A percentile compares a stretch with the other conserved stretches of the same genome.
These are phyloP conservation scores for Inonotus obliquus DNA, from an alignment of 1,284 basidiomycete genomes.

Conservation along the genomic window DNA sequence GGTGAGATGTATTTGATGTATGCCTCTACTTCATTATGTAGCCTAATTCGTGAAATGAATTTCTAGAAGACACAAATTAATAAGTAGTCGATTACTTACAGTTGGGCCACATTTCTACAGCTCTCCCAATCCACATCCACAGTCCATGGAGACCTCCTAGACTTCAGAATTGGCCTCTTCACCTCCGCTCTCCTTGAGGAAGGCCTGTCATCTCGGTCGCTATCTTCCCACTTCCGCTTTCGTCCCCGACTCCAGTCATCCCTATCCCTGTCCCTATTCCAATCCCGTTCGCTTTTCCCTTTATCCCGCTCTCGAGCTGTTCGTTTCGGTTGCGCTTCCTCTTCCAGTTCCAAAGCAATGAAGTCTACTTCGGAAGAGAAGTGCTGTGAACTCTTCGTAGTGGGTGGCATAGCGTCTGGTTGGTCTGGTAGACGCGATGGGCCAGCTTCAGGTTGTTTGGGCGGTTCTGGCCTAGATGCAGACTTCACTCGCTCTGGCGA, in stretches of 20 bases:
- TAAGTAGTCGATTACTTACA: constrained; percentile 56
- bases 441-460: constrained; percentile 12
- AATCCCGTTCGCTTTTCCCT: constrained; percentile 5
- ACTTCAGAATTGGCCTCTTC: constrained; percentile 40
- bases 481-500: constrained; percentile 5
- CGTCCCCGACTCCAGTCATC: constrained; percentile 21
- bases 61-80: constrained; percentile 5
- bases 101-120: constrained; percentile 74
- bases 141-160: constrained; percentile 77
- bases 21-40: constrained; percentile 81
- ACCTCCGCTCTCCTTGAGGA: constrained; percentile 53
- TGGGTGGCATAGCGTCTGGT: background rate
- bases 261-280: constrained; percentile 8
- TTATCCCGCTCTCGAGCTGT: constrained; percentile 6
- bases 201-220: constrained; percentile 47
- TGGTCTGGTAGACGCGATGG: background rate
- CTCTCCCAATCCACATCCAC: constrained; percentile 72
- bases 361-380: constrained; percentile 13
- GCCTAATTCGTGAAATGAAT: constrained; percentile 37
- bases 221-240: constrained; percentile 42
- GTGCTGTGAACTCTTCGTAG: background rate
- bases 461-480: background rate
- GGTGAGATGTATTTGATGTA: constrained; percentile 90
- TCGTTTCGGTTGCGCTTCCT: background rate
- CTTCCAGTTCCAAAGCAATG: constrained; percentile 11